Base-by-base conservation (phyloP, 345 rosid genomes). In the Salix arbutifolia region DNA sequence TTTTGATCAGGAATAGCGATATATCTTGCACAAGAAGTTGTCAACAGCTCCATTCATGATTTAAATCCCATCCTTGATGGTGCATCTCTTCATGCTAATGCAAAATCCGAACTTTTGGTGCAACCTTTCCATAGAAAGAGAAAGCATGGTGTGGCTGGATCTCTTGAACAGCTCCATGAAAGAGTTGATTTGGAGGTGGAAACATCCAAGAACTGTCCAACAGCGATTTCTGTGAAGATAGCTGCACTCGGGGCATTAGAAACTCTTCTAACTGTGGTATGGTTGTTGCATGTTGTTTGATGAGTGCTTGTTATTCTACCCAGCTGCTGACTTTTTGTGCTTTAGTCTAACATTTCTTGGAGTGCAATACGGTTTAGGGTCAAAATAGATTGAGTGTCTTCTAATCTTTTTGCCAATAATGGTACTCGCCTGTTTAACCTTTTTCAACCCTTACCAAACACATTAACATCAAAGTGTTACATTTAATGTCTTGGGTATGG, bases 201-300 rank as follows among this genome's bases (percentile, higher is more conserved):
- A 83, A 74, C 82, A 58, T 78, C 83, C 37, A 77, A 80, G 69
- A 81, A 76, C 71, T 75, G 52, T 72, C 76, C 67, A 2, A 67
- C 37, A 66, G 86, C 83, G 13, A 74, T 85, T 72, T 77, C 91
- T 71, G 80, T 91, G 74, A 89, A 92, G 85, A 89, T 90, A 82
- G 98, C 96, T 60, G 90, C 97, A 58, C 81, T 94, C 50, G 94
- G 89, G 85, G 88, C 92, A 42, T 78, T 94, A 53, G 91, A 91
- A 85, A 79, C 87, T 75, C 94, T 91, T 85, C 89, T 95, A 18
- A 89, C 83, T 31, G 93, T 89, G 87, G 98, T 95, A 91, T 76
- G 95, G 75, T 30, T 48, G 64, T 3, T 25, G 26, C 37, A 19
- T 76, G 9, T 37, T 74, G 30, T 70, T 42, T 31, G 3, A 25